A percentile compares a stretch with the other conserved stretches of the same genome.
Conservation (phyloP, 495 filamentous ascomycete genomes). For the Xylaria curta region DNA sequence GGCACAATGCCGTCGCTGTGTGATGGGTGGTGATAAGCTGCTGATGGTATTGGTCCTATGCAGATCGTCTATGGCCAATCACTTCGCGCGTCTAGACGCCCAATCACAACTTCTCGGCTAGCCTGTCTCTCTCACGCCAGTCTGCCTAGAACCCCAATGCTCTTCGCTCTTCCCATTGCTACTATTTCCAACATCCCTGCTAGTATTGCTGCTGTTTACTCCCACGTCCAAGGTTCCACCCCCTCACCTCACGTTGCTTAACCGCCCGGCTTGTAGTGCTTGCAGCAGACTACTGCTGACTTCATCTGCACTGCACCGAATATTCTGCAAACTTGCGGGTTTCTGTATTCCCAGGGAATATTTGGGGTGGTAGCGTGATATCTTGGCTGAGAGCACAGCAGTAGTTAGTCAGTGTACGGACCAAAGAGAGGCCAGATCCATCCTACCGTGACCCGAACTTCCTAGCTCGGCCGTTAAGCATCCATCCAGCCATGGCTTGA, state of each 20-base stretch:
- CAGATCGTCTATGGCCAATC: conserved; percentile 44
- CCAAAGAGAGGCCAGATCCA: conserved; percentile 18
- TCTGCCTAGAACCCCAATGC: conserved; percentile 16
- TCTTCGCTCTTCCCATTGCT: conserved; percentile 31
- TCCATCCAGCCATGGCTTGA: conserved; percentile 11
- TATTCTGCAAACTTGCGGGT: conserved; percentile 21
- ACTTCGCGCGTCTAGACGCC: conserved; percentile 53
- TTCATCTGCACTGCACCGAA: conserved; percentile 31
- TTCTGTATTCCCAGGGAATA: conserved; percentile 21
- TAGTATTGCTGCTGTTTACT: conserved; percentile 26
- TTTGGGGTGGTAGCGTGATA: conserved; percentile 11
- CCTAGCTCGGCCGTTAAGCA: conserved; percentile 18
- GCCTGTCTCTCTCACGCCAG: conserved; percentile 31
- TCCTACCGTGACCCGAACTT: conserved; percentile 22
- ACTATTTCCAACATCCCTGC: conserved; percentile 25
- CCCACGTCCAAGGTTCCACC: conserved; percentile 25
- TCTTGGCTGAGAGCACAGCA: conserved; percentile 3
- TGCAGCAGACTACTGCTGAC: conserved; percentile 32
- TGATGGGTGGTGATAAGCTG: conserved; percentile 37
- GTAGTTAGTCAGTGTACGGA: not conserved
- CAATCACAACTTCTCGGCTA: conserved; percentile 41
- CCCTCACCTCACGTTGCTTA: conserved; percentile 40
- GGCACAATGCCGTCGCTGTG: conserved; percentile 31
- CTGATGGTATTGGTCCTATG: conserved; percentile 37
- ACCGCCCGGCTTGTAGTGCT: conserved; percentile 52